These are phyloP conservation scores for Eucalyptus polybractea DNA, from an alignment of 345 rosid genomes.

Conservation along the genomic window DNA sequence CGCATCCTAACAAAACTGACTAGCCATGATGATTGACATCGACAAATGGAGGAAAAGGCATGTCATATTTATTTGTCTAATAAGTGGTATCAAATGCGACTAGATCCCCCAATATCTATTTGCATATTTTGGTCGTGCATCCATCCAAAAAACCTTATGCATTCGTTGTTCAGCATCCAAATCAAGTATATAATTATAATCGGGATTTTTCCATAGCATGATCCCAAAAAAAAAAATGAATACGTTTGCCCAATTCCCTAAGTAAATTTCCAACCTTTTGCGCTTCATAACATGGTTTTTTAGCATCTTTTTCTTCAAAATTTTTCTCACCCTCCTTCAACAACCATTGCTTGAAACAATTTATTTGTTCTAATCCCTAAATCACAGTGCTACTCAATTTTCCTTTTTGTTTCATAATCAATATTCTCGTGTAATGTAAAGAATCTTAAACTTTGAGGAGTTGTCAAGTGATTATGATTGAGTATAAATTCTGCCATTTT, in stretches of 20 bases:
- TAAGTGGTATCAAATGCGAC: neutral
- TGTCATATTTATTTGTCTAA: neutral
- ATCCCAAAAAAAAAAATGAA: too few species aligned
- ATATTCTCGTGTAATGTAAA: neutral
- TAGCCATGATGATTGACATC: neutral
- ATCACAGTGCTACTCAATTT: neutral
- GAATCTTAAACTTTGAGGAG: neutral
- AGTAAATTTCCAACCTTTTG: too few species aligned
- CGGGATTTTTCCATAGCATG: neutral
- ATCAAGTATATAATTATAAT: neutral
- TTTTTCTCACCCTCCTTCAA: neutral
- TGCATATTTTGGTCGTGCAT: neutral
- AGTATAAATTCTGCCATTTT: neutral
- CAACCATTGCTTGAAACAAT: neutral
- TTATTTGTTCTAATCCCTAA: too few species aligned
- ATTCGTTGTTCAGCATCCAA: fast-evolving
- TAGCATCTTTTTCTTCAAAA: neutral
- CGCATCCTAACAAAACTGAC: neutral
- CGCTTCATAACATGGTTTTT: neutral
- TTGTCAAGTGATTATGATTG: neutral
- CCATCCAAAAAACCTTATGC: neutral
- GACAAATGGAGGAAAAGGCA: neutral
- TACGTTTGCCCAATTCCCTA: too few species aligned
- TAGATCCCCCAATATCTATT: fast-evolving
- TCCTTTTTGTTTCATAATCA: neutral